Evolutionary conservation across 306 rosid species (phyloP), one percentile per base, ranked within the genome.

Genomic region (Sechiopsis laciniata): DNA sequence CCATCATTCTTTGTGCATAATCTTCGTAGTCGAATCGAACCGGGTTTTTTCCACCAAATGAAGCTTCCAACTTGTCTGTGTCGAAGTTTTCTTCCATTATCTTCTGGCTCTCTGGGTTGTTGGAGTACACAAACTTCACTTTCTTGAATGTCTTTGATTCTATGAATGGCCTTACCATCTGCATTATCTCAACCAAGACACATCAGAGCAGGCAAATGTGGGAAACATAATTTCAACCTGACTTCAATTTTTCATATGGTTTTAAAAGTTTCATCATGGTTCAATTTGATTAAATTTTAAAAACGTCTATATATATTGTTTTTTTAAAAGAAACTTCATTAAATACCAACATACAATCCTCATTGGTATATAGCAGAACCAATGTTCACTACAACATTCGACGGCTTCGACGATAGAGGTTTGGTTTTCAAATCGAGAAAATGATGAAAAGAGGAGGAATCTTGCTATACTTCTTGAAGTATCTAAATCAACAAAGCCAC

Each of bases 101-200:
- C 90, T 45, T 72, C 79, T 73, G 74, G 79, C 94, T 86, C 68
- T 64, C 85, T 8, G 81, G 83, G 82, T 87, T 84, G 74, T 81
- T 82, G 20, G 96, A 81, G 84, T 87, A 89, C 55, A 82, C 90
- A 79, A 91, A 87, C 78, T 26, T 84, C 80, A 81, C 91, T 83
- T 89, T 91, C 80, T 77, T 85, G 81, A 57, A 74, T 24, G 97
- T 91, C 77, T 82, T 86, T 2, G 80, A 79, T 72, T 91, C 97
- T 42, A 91, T 75, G 82, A 91, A 91, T 73, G 93, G 94, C 66
- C 87, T 91, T 77, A 87, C 91, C 87, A 89, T 77, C 96, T 91
- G 85, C 51, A 66, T 58, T 55, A 40, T 10, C 53, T 35, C 50
- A 37, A 35, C 15, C 29, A 65, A 65, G 4, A 40, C 13, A 17